A percentile compares a stretch with the other conserved stretches of the same genome.
phyloP scores from a whole-genome alignment of 2,329 filamentous ascomycete species.

The Xylariaceae sp. region DNA sequence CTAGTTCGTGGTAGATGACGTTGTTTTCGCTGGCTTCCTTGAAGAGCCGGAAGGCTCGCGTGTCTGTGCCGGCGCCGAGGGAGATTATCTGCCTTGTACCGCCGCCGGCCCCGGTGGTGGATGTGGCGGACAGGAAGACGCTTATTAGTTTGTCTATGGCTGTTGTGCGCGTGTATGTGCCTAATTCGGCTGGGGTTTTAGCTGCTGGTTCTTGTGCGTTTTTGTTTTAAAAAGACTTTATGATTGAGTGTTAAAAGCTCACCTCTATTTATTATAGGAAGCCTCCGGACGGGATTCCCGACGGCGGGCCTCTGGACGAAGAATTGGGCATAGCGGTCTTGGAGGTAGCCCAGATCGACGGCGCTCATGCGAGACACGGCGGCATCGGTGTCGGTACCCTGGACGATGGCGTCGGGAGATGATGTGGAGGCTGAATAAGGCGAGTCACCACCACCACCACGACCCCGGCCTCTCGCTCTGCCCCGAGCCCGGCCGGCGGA shows the following conservation, averaged over 20 bases:
- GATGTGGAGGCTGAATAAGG: constrained; percentile 19
- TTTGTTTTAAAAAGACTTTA: no score
- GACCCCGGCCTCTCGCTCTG: constrained; percentile 36
- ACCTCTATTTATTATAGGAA: constrained; percentile 96
- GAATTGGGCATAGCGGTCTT: constrained; percentile 71
- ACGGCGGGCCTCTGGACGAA: constrained; percentile 53
- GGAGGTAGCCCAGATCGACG: constrained; percentile 77
- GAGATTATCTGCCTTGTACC: constrained; percentile 74
- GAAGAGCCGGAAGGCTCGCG: constrained; percentile 75
- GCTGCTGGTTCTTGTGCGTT: no score
- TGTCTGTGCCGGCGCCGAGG: constrained; percentile 90
- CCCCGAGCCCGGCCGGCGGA: no score
- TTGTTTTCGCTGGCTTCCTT: constrained; percentile 35
- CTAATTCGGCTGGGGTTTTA: no score
- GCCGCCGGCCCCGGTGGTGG: no score
- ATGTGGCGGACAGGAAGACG: constrained; percentile 56
- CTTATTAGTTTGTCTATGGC: constrained; percentile 76
- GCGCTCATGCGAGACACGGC: constrained; percentile 85
- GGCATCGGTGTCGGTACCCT: constrained; percentile 88
- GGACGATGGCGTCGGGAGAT: constrained; percentile 69
- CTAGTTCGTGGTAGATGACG: constrained; percentile 85
- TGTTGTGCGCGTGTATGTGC: constrained; percentile 86
- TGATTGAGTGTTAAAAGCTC: no score
- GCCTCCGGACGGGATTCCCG: constrained; percentile 54
- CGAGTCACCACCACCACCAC: constrained; percentile 23